phyloP scores from a whole-genome alignment of 1,139 yeast species.

The Nadsonia commutata region DNA sequence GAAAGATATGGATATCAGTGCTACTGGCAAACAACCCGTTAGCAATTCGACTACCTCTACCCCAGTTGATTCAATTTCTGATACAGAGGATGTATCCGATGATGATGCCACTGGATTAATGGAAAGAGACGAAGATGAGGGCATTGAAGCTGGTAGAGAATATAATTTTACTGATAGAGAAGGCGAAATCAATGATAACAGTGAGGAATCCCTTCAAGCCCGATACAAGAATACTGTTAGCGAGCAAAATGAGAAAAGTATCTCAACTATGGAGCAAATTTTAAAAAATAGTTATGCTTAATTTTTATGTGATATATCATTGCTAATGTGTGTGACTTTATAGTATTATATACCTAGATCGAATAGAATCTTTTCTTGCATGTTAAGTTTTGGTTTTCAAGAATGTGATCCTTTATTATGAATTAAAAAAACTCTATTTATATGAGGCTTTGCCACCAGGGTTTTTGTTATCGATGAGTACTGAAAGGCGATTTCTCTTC shows the following conservation, averaged over 20 bases:
- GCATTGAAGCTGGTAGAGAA: neutral
- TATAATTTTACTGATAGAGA: neutral
- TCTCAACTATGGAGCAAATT: neutral
- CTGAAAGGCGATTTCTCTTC: too few species aligned
- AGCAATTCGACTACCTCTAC: neutral
- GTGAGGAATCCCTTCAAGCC: neutral
- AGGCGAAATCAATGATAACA: neutral
- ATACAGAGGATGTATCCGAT: neutral
- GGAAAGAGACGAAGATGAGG: neutral
- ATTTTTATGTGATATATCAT: too few species aligned
- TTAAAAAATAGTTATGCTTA: neutral
- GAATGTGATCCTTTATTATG: too few species aligned
- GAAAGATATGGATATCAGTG: conserved; percentile 58
- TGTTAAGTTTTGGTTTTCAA: too few species aligned
- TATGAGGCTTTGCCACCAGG: too few species aligned
- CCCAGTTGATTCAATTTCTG: neutral
- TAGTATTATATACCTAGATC: too few species aligned
- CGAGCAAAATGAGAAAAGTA: neutral
- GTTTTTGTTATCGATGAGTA: too few species aligned
- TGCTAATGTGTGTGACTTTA: too few species aligned
- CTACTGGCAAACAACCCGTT: neutral
- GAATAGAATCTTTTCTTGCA: too few species aligned
- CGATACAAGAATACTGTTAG: neutral
- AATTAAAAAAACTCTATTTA: too few species aligned
- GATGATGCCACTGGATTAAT: neutral